Evolutionary conservation across 164 flowering plant species (phyloP), one percentile per base, ranked within the genome.

Genomic region (Amborella trichopoda): DNA sequence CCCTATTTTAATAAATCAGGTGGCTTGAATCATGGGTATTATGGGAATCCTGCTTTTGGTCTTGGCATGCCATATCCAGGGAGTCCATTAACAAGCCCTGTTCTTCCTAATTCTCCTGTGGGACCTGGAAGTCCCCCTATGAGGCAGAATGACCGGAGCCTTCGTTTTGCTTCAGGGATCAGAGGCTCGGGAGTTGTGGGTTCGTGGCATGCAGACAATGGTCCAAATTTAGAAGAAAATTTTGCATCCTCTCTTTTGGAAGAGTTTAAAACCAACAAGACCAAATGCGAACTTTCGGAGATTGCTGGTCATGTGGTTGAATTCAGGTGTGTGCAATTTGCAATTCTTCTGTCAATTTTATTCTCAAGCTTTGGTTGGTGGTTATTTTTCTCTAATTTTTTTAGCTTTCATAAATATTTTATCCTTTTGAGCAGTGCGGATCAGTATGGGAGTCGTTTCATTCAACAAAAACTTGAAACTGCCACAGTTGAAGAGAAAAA

Each of bases 381-480:
- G 16, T 38, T 38, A 8, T 16, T 16, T 13, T 10, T 19, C 8
- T 8, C 21, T 22, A 27, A 26, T 43, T 23, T 22, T 44, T 60
- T 38, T 6, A 3, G 27, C 38, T 28, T 21, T 28, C 40, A 36
- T 23, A 26, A 21, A 53, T 42, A 26, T 60, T 52, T 37, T 38
- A 16, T 9, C 6, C 9, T 56, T 12, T 62, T 53, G 49, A 52
- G 18, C 83, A 89, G 97, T 68, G 72, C 94, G 25, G 99, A 93
- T 66, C 99, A 93, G 59, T 83, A 80, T 62, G 99, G 99, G 43
- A 93, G 99, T 58, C 78, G 99, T 3, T 93, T 93, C 55, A 93
- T 93, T 50, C 99, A 93, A 56, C 99, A 93, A 60, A 88, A 93
- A 53, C 91, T 93, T 34, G 99, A 93, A 69, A 85, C 82, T 19